A percentile compares a stretch with the other conserved stretches of the same genome.
These are phyloP conservation scores for Hippophae rhamnoides DNA, from an alignment of 306 rosid species.

Conservation along the genomic window DNA sequence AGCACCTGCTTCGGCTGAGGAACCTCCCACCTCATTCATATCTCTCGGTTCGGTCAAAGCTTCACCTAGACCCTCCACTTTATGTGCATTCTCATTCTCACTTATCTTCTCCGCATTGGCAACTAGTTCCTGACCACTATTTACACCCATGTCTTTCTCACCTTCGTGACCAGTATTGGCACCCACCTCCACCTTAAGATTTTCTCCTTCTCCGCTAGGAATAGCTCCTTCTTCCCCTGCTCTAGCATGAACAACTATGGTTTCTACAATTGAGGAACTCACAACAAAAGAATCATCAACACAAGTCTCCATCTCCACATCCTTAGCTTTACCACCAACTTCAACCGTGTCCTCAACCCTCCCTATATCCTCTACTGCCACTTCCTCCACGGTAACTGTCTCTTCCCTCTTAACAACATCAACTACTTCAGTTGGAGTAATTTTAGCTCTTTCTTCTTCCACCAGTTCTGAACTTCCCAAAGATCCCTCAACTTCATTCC, in stretches of 20 bases:
- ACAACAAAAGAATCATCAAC: conserved; percentile 15
- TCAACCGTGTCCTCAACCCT: conserved; percentile 5
- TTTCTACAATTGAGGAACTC: conserved; percentile 12
- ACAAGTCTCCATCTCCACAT: conserved; percentile 2
- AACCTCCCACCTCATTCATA: no score
- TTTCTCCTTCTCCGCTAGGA: conserved; percentile 1
- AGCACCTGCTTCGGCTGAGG: background rate
- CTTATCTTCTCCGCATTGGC: conserved; percentile 6
- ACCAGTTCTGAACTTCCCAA: conserved; percentile 20
- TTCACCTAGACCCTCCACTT: no score
- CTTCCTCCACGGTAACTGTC: conserved; percentile 4
- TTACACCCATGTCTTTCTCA: conserved; percentile 3
- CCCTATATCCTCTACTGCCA: conserved; percentile 4
- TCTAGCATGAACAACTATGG: conserved; percentile 17
- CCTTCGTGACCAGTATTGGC: conserved; percentile 2
- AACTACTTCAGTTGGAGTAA: conserved; percentile 2
- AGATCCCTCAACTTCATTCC: conserved; percentile 23
- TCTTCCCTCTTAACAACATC: conserved; percentile 22
- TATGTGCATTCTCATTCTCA: no score
- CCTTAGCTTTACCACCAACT: conserved; percentile 13
- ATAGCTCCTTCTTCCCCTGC: conserved; percentile 10
- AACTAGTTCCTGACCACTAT: background rate
- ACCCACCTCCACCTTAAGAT: conserved; percentile 9
- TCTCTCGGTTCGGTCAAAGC: no score
- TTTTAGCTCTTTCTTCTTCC: conserved; percentile 19